Conservation (phyloP, 129 eudicot genomes). For the Saposhnikovia divaricata region DNA sequence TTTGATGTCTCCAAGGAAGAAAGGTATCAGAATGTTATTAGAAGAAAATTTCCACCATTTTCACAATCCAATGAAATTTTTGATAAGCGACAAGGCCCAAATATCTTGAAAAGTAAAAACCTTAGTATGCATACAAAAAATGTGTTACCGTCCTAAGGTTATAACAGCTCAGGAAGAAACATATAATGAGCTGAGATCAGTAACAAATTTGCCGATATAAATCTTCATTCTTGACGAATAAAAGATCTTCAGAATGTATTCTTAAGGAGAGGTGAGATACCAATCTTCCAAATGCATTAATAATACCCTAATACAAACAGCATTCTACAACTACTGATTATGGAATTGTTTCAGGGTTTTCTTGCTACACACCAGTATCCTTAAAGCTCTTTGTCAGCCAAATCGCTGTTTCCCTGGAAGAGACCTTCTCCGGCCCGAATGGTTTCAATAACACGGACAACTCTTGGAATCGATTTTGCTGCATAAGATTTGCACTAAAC, state of each 20-base stretch:
- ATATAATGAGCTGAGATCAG: neutral
- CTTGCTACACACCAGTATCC: conserved; percentile 31
- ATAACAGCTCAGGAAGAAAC: neutral
- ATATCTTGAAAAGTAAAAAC: neutral
- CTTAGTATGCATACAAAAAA: neutral
- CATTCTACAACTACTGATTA: neutral
- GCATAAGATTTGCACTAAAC: conserved; percentile 81
- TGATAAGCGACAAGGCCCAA: neutral
- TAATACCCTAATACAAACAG: neutral
- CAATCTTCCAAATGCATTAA: neutral
- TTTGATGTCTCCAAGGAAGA: too few relatives aligned
- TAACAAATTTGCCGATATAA: conserved; percentile 25
- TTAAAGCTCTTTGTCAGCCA: conserved; percentile 92
- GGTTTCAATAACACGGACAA: conserved; percentile 74
- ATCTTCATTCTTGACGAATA: conserved; percentile 1
- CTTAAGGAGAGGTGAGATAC: neutral
- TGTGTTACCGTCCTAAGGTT: neutral
- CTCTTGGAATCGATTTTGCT: conserved; percentile 80
- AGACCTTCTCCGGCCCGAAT: conserved; percentile 83
- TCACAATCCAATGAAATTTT: neutral
- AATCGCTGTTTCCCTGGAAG: conserved; percentile 90
- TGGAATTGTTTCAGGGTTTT: neutral
- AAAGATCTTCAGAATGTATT: neutral
- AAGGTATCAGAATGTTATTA: too few relatives aligned
- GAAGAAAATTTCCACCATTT: neutral